Conservation (phyloP, 306 rosid genomes). For the Pyrus bretschneideri region DNA sequence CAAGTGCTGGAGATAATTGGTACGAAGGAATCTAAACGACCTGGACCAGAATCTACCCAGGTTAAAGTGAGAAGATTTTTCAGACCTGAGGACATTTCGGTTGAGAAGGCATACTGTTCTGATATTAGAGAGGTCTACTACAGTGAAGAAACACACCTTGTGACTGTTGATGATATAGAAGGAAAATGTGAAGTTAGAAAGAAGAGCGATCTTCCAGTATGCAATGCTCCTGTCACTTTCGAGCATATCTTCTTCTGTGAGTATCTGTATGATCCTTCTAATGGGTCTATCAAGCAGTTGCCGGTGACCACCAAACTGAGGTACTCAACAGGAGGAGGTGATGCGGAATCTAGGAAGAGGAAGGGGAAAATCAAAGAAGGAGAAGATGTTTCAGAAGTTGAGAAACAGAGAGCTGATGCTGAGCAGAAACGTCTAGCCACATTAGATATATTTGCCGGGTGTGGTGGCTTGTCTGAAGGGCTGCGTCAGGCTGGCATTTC, state of each 20-base stretch:
- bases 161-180: constrained; percentile 26
- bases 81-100: constrained; percentile 85
- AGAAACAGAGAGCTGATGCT: constrained; percentile 25
- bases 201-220: constrained; percentile 32
- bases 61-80: constrained; percentile 76
- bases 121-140: constrained; percentile 51
- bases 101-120: constrained; percentile 52
- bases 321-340: constrained; percentile 47
- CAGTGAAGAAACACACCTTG: constrained; percentile 30
- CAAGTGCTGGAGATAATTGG: constrained; percentile 58
- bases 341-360: constrained; percentile 65
- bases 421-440: constrained; percentile 55
- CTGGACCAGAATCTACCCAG: constrained; percentile 41
- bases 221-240: constrained; percentile 26
- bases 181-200: constrained; percentile 49
- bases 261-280: constrained; percentile 41
- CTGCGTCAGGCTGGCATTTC: constrained; percentile 68
- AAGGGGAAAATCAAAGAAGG: constrained; percentile 89
- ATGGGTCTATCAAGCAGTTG: constrained; percentile 61
- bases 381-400: constrained; percentile 41
- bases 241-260: constrained; percentile 50
- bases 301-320: constrained; percentile 58
- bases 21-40: constrained; percentile 40
- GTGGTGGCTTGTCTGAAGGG: constrained; percentile 95
- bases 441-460: constrained; percentile 91